Evolutionary conservation across 306 rosid species (phyloP).

Genomic region (Prunus mira): DNA sequence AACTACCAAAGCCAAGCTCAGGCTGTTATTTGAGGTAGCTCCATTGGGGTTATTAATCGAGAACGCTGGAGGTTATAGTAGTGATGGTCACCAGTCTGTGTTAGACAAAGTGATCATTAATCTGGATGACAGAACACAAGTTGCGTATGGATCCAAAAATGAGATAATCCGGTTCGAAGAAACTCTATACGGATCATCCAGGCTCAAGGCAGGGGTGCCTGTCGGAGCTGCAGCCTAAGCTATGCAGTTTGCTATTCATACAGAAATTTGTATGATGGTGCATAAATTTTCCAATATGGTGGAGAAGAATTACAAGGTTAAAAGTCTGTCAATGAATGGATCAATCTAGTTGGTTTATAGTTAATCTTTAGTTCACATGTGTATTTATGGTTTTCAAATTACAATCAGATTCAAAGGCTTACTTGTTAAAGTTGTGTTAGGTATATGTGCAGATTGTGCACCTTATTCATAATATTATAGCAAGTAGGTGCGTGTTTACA

Average conservation of each 20-base stretch:
- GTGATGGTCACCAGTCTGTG: conserved; percentile 83
- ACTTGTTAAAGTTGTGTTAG: neutral
- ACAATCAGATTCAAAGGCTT: neutral
- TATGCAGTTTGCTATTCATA: neutral
- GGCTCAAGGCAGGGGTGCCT: conserved; percentile 80
- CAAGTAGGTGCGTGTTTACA: neutral
- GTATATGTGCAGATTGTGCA: neutral
- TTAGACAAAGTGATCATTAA: conserved; percentile 73
- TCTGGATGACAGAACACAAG: conserved; percentile 94
- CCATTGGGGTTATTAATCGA: conserved; percentile 88
- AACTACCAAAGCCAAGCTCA: conserved; percentile 82
- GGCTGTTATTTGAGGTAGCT: conserved; percentile 95
- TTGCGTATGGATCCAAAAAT: conserved; percentile 92
- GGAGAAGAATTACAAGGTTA: neutral
- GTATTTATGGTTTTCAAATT: neutral
- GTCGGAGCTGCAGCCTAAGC: conserved; percentile 82
- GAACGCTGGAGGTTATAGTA: conserved; percentile 95
- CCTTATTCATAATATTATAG: neutral
- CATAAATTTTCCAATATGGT: conserved; percentile 10
- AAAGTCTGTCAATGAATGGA: neutral
- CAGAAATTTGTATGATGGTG: neutral
- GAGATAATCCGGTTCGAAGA: conserved; percentile 94
- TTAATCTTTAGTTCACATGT: neutral
- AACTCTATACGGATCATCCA: conserved; percentile 89
- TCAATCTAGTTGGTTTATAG: neutral